phyloP scores from a whole-genome alignment of 78 protist genomes.

The Pigoraptor vietnamica region DNA sequence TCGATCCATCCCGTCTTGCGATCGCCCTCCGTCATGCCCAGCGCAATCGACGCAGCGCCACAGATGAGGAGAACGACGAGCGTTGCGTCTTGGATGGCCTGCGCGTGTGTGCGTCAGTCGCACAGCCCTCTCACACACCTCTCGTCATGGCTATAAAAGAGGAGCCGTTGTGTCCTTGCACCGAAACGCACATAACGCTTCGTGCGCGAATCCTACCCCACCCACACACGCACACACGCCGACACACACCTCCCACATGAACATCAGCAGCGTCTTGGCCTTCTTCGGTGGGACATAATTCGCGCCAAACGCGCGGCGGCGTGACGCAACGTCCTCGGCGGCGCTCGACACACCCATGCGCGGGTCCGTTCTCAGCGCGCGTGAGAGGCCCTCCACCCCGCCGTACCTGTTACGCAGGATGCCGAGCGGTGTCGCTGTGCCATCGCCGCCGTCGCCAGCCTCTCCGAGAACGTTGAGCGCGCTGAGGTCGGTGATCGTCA shows the following conservation, averaged over 20 bases:
- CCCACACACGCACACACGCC: no score
- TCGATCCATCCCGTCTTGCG: constrained; percentile 81
- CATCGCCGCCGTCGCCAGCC: no score
- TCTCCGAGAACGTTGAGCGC: neutral
- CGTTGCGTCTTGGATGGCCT: constrained; percentile 50
- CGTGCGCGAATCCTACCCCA: no score
- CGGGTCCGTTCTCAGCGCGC: neutral
- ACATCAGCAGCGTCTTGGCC: constrained; percentile 3
- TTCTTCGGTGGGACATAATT: neutral
- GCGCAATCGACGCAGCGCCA: constrained; percentile 29
- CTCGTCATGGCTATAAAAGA: no score
- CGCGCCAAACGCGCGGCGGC: neutral
- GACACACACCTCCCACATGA: constrained; percentile 49
- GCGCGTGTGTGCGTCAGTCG: no score
- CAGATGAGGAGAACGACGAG: constrained; percentile 45
- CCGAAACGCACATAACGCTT: no score
- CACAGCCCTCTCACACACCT: no score
- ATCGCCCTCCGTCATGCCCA: neutral
- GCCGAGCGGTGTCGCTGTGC: no score
- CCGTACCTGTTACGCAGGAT: neutral
- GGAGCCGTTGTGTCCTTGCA: no score
- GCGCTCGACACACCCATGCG: neutral
- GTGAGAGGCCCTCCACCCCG: neutral
- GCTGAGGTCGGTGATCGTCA: neutral
- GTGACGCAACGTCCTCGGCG: neutral